phyloP scores from a whole-genome alignment of 2,329 filamentous ascomycete genomes.

The Chaetothyriales sp. region DNA sequence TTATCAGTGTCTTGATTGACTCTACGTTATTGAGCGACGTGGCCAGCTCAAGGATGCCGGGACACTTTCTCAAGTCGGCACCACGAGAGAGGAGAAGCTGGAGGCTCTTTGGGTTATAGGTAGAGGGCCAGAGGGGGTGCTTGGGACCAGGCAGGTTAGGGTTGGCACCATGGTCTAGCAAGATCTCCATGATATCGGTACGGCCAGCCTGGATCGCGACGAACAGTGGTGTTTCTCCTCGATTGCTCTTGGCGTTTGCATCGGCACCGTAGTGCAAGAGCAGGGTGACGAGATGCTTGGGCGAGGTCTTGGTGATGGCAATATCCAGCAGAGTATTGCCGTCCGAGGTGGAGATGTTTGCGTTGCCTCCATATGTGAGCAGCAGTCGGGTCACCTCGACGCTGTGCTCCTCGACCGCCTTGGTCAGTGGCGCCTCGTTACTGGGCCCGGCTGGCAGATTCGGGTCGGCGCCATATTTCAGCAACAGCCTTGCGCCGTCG shows the following conservation, averaged over 20 bases:
- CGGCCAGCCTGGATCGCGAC: constrained; percentile 45
- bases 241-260: constrained; percentile 43
- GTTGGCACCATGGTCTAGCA: constrained; percentile 48
- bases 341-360: constrained; percentile 37
- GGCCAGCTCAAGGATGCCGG: constrained; percentile 50
- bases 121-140: constrained; percentile 52
- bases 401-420: constrained; percentile 39
- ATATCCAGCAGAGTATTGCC: constrained; percentile 48
- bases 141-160: constrained; percentile 55
- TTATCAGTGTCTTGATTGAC: constrained; percentile 41
- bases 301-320: constrained; percentile 44
- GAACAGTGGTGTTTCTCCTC: constrained; percentile 49
- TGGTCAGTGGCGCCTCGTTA: constrained; percentile 42
- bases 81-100: constrained; percentile 45
- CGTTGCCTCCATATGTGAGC: constrained; percentile 46
- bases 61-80: constrained; percentile 44
- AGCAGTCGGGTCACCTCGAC: constrained; percentile 44
- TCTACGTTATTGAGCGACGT: constrained; percentile 49
- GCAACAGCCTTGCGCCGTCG: constrained; percentile 42
- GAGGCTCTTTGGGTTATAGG: constrained; percentile 43
- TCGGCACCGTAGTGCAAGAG: constrained; percentile 46
- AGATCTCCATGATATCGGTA: constrained; percentile 38
- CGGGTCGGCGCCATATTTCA: constrained; percentile 50
- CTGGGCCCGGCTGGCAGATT: constrained; percentile 40
- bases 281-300: constrained; percentile 41